Evolutionary conservation across 148 eudicot species (phyloP), one percentile per base, ranked within the genome.

Genomic region (Amaranthus hypochondriacus): DNA sequence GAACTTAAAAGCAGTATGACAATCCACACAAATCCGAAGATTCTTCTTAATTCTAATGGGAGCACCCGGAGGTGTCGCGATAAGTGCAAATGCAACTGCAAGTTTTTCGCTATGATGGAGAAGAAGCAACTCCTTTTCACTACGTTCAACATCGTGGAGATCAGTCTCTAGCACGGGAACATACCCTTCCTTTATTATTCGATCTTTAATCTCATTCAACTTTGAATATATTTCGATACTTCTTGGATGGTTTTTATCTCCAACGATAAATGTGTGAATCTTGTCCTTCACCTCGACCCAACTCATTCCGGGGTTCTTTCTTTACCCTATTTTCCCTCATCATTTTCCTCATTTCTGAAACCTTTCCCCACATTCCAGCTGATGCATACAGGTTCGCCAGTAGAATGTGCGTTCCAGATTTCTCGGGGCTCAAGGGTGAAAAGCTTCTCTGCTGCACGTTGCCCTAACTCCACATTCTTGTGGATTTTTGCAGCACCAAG

Each of bases 251-350:
- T 83, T 86, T 70, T 83, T 80, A 56, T 88, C 92, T 72, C 89
- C 91, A 49, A 86, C 92, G 46, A 85, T 69, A 67, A 90, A 90
- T 5, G 92, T 88, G 80, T 88, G 79, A 8, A 90, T 76, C 71
- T 77, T 84, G 65, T 83, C 83, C 80, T 85, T 84, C 49, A 88
- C 73, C 77, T 90, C 96, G 49, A 90, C 79, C 92, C 92, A 90
- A 74, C 96, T 90, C 86, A 87, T 79, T 5, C 92, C 96, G 2
- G 96, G 96, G 96, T 58, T 87, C 92, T 79, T 90, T 90, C 82
- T 88, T 88, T 66, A 88, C 87, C 47, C 79, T 83, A 21, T 74
- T 81, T 52, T 87, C 81, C 69, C 81, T 87, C 96, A 90, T 90
- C 64, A 79, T 66, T 73, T 75, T 85, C 72, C 96, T 81, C 75